These are phyloP conservation scores for Metarhizium album DNA, from an alignment of 2,329 filamentous ascomycete genomes.

Conservation along the genomic window DNA sequence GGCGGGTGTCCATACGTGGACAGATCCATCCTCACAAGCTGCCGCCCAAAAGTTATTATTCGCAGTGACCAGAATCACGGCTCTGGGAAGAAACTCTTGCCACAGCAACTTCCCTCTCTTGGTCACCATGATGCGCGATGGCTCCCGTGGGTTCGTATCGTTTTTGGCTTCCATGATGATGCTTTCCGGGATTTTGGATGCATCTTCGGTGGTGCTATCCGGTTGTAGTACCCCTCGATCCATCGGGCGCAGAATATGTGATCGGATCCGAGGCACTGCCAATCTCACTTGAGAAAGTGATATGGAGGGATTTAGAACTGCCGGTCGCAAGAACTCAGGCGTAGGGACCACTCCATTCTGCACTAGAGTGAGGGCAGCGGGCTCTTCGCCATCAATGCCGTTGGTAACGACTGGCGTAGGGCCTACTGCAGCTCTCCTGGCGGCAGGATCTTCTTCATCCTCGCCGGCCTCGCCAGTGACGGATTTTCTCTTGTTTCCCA, in stretches of 20 bases:
- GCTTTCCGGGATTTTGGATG: constrained; percentile 54
- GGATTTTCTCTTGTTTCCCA: constrained; percentile 88
- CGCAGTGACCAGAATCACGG: constrained; percentile 82
- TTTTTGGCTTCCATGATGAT: constrained; percentile 84
- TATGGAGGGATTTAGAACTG: constrained; percentile 73
- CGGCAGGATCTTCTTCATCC: constrained; percentile 44
- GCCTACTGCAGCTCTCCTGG: constrained; percentile 49
- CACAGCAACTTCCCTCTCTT: constrained; percentile 74
- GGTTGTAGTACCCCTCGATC: constrained; percentile 52
- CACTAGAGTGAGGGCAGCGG: constrained; percentile 53
- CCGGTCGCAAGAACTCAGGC: constrained; percentile 79
- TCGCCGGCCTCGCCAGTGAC: constrained; percentile 65
- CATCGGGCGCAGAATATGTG: constrained; percentile 70
- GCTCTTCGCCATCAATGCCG: constrained; percentile 65
- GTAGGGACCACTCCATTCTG: constrained; percentile 53
- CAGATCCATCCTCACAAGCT: constrained; percentile 81
- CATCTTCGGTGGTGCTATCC: constrained; percentile 46
- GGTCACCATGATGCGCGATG: constrained; percentile 70
- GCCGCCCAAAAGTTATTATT: constrained; percentile 87
- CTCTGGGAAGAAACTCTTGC: constrained; percentile 85
- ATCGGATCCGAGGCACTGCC: constrained; percentile 77
- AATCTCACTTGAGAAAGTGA: constrained; percentile 74
- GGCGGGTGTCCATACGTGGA: constrained; percentile 88
- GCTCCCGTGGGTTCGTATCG: constrained; percentile 64
- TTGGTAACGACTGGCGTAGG: constrained; percentile 67